Conservation (phyloP, 352 stramenopile species). For the Phytopythium chamaehyphon region DNA sequence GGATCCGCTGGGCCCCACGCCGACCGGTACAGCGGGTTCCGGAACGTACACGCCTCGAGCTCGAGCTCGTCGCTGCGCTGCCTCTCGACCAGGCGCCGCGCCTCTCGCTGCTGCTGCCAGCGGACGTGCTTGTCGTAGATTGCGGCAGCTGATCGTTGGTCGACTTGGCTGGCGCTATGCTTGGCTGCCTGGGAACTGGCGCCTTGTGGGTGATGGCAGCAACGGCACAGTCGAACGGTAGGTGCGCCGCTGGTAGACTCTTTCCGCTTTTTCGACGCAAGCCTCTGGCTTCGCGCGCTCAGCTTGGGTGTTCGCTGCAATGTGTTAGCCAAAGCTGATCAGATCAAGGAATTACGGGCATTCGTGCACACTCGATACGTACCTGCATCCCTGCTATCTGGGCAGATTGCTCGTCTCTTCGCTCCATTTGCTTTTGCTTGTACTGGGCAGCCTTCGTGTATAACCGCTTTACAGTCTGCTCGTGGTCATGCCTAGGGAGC, state of each 20-base stretch:
- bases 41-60: constrained; percentile 45
- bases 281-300: constrained; percentile 35
- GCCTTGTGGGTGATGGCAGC: constrained; percentile 10
- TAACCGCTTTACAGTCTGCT: constrained; percentile 23
- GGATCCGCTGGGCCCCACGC: constrained; percentile 32
- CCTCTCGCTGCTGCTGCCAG: constrained; percentile 55
- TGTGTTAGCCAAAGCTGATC: not conserved
- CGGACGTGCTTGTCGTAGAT: constrained; percentile 60
- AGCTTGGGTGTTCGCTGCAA: constrained; percentile 40
- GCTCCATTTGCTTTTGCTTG: constrained; percentile 32
- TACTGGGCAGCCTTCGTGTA: constrained; percentile 33
- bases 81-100: constrained; percentile 23
- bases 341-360: not conserved
- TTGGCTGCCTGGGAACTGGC: not conserved
- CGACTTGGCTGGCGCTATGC: constrained; percentile 12
- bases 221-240: constrained; percentile 17
- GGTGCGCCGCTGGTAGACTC: not conserved
- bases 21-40: constrained; percentile 47
- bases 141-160: constrained; percentile 19
- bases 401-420: constrained; percentile 24
- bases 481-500: too few species aligned
- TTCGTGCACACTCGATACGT: not conserved
- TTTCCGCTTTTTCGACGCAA: constrained; percentile 30
- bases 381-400: constrained; percentile 37
- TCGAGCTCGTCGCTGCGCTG: constrained; percentile 28